phyloP scores from a whole-genome alignment of 2,329 filamentous ascomycete genomes.

The Clathrospora elynae region DNA sequence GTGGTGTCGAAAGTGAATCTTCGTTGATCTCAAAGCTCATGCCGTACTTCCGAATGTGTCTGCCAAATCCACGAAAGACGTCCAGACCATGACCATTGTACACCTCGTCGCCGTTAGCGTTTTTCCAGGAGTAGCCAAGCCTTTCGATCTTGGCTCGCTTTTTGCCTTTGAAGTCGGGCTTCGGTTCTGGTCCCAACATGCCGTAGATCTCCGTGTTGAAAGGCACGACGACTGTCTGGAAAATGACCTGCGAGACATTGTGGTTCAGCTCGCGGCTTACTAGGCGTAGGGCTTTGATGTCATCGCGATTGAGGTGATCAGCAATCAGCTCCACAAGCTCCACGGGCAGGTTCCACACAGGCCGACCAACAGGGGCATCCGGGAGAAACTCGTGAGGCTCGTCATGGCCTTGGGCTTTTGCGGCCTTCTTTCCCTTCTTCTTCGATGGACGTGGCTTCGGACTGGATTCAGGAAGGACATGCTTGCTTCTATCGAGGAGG shows the following conservation, averaged over 20 bases:
- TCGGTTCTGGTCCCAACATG: constrained; percentile 52
- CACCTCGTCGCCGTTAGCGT: constrained; percentile 50
- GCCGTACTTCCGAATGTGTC: constrained; percentile 66
- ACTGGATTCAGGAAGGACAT: neutral
- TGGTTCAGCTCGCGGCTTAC: constrained; percentile 65
- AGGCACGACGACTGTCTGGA: constrained; percentile 67
- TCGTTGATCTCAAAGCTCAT: constrained; percentile 72
- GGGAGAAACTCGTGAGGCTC: neutral
- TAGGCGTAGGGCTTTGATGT: constrained; percentile 65
- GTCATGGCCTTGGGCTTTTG: neutral
- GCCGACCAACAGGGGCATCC: constrained; percentile 41
- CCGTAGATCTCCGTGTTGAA: constrained; percentile 69
- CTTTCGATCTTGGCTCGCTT: constrained; percentile 36
- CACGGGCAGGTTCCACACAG: constrained; percentile 56
- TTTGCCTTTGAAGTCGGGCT: constrained; percentile 45
- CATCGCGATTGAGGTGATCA: constrained; percentile 60
- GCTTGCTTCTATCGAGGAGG: constrained; percentile 16
- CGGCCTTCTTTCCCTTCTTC: constrained; percentile 1
- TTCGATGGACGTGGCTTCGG: constrained; percentile 3
- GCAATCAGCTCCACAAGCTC: constrained; percentile 67
- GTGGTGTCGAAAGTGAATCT: constrained; percentile 55
- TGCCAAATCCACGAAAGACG: constrained; percentile 66
- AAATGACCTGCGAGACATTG: constrained; percentile 63
- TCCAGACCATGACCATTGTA: constrained; percentile 64
- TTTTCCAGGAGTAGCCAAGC: constrained; percentile 49